phyloP scores from a whole-genome alignment of 2,329 filamentous ascomycete species.

The Paracoccidioides lutzii region DNA sequence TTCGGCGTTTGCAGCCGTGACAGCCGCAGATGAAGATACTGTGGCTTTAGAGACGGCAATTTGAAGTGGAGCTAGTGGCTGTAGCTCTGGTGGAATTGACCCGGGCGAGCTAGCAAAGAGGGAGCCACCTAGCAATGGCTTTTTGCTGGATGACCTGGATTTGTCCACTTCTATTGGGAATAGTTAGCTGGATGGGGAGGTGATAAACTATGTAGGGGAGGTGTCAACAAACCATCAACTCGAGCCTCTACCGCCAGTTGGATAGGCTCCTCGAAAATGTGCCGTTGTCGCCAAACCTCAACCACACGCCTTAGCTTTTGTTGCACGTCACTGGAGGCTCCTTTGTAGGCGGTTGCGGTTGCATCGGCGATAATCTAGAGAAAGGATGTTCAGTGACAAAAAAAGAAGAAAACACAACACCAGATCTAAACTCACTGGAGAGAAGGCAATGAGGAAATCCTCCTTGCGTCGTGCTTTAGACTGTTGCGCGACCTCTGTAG shows the following conservation, averaged over 20 bases:
- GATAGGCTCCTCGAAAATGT: constrained; percentile 70
- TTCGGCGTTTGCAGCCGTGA: constrained; percentile 63
- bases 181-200: constrained; percentile 4
- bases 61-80: constrained; percentile 60
- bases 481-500: constrained; percentile 81
- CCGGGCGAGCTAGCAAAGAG: constrained; percentile 51
- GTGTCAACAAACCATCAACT: constrained; percentile 52
- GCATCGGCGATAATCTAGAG: constrained; percentile 69
- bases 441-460: constrained; percentile 84
- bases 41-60: constrained; percentile 61
- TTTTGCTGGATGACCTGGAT: constrained; percentile 39
- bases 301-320: constrained; percentile 76
- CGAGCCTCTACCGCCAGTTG: constrained; percentile 68
- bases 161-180: constrained; percentile 42
- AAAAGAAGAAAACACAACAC: not conserved
- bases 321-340: constrained; percentile 73
- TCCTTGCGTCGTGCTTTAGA: constrained; percentile 85
- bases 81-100: constrained; percentile 61
- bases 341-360: constrained; percentile 80
- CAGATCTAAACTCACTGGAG: constrained; percentile 44
- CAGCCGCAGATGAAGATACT: constrained; percentile 51
- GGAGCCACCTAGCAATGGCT: constrained; percentile 51
- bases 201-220: not conserved
- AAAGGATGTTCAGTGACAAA: constrained; percentile 14
- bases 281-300: constrained; percentile 82